phyloP scores from a whole-genome alignment of 2,329 filamentous ascomycete genomes.

The Helicocarpus griseus region DNA sequence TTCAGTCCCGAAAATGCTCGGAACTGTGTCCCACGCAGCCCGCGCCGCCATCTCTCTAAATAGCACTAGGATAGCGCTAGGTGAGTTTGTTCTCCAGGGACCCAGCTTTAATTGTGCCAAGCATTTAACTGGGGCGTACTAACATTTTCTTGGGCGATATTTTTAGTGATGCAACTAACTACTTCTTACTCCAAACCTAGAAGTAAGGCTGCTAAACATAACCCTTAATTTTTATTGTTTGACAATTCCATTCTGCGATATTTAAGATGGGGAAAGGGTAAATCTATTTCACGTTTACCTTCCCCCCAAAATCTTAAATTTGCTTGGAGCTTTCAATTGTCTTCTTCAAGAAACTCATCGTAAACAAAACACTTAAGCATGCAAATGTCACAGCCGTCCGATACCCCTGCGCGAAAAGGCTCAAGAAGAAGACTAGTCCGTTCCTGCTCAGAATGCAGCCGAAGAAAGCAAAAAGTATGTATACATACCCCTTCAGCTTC shows the following conservation, averaged over 20 bases:
- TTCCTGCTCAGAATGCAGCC: constrained; percentile 3
- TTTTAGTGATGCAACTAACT: constrained; percentile 2
- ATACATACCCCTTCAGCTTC: not conserved
- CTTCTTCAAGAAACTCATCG: not conserved
- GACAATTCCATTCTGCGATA: not conserved
- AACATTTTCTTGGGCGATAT: not conserved
- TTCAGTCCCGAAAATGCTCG: not conserved
- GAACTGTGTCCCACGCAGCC: not conserved
- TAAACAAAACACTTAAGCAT: not conserved
- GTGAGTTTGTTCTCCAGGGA: not conserved
- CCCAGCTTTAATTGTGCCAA: constrained; percentile 2
- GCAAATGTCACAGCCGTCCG: not conserved
- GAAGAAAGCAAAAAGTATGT: constrained; percentile 4
- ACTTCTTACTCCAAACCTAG: not conserved
- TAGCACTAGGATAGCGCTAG: constrained; percentile 1
- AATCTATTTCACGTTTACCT: not conserved
- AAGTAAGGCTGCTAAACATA: not conserved
- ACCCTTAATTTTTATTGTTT: not conserved
- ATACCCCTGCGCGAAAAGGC: not conserved
- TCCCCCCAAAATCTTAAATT: not conserved
- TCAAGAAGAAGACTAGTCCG: constrained; percentile 1
- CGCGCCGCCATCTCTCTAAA: not conserved
- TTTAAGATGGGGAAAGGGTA: constrained; percentile 1
- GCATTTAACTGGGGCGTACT: not conserved
- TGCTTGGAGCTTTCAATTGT: not conserved